Evolutionary conservation across 352 stramenopile genomes (phyloP).

Genomic region (Pythium myriotylum): DNA sequence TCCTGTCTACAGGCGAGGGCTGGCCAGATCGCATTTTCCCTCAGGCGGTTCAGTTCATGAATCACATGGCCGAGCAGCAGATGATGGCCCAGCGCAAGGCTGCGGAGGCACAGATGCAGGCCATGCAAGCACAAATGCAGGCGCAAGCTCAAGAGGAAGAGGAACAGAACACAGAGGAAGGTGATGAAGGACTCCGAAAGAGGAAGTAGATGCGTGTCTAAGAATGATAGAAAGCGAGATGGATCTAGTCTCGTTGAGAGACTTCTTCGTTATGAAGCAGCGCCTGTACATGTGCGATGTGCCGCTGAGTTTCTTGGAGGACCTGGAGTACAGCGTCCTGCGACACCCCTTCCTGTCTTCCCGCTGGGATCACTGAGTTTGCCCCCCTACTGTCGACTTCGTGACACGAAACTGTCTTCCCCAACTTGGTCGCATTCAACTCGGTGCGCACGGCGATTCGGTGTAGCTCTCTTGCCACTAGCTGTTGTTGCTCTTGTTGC

Average conservation of each 20-base stretch:
- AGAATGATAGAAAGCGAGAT: slow-evolving; percentile 17
- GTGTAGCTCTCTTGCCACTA: slow-evolving; percentile 24
- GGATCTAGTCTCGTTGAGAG: slow-evolving; percentile 18
- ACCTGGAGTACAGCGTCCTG: slow-evolving; percentile 36
- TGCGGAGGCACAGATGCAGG: slow-evolving; percentile 70
- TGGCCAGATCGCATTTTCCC: slow-evolving; percentile 89
- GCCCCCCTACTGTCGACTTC: not conserved
- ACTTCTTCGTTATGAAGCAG: slow-evolving; percentile 21
- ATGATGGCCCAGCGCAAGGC: slow-evolving; percentile 79
- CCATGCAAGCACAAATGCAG: slow-evolving; percentile 60
- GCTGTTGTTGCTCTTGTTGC: slow-evolving; percentile 14
- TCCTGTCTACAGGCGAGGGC: slow-evolving; percentile 51
- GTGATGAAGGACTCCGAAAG: slow-evolving; percentile 54
- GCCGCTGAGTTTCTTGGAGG: slow-evolving; percentile 49
- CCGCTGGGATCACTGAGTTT: not conserved
- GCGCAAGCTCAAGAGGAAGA: slow-evolving; percentile 32
- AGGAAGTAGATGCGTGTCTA: slow-evolving; percentile 52
- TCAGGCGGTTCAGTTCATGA: slow-evolving; percentile 89
- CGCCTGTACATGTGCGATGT: slow-evolving; percentile 52
- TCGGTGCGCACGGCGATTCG: slow-evolving; percentile 24
- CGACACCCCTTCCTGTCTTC: not conserved
- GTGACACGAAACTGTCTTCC: not conserved
- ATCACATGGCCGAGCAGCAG: slow-evolving; percentile 86
- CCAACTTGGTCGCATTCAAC: slow-evolving; percentile 20
- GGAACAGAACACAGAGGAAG: slow-evolving; percentile 25